Evolutionary conservation across 371 early-diverging fungal species (phyloP).

Genomic region (Rhizopus arrhizus): DNA sequence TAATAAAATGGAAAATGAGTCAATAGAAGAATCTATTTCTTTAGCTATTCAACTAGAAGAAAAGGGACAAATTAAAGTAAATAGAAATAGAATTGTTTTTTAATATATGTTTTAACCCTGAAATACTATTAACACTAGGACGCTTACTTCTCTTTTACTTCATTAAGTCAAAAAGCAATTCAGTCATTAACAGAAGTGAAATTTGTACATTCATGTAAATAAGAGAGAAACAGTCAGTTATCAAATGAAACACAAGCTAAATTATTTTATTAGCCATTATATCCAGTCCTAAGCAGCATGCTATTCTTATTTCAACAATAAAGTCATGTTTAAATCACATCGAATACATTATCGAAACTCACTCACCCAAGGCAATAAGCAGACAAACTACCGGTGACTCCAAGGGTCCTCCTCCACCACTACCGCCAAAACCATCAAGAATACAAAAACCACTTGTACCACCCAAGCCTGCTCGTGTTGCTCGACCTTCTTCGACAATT

Average conservation of each 20-base stretch:
- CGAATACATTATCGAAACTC: conserved; percentile 43
- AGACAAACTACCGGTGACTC: conserved; percentile 22
- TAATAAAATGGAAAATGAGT: conserved; percentile 35
- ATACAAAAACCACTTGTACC: conserved; percentile 43
- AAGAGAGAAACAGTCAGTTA: background rate
- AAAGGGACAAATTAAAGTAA: conserved; percentile 45
- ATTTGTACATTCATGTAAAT: conserved; percentile 54
- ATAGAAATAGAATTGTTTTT: background rate
- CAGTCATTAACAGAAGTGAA: conserved; percentile 40
- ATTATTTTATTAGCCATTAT: conserved; percentile 41
- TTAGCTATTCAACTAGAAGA: conserved; percentile 39
- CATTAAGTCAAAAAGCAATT: conserved; percentile 35
- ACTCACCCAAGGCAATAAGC: conserved; percentile 25
- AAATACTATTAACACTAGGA: conserved; percentile 28
- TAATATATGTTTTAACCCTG: background rate
- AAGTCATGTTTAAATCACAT: conserved; percentile 44
- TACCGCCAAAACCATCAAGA: conserved; percentile 45
- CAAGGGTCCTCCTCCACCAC: conserved; percentile 31
- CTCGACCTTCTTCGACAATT: conserved; percentile 19
- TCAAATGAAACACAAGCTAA: background rate
- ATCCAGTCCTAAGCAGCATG: conserved; percentile 45
- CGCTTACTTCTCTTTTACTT: conserved; percentile 45
- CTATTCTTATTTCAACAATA: conserved; percentile 36
- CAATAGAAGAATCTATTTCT: conserved; percentile 29
- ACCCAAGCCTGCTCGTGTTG: conserved; percentile 39